Base-by-base conservation (phyloP, 2,329 filamentous ascomycete genomes). In the Pyrenophora graminea region DNA sequence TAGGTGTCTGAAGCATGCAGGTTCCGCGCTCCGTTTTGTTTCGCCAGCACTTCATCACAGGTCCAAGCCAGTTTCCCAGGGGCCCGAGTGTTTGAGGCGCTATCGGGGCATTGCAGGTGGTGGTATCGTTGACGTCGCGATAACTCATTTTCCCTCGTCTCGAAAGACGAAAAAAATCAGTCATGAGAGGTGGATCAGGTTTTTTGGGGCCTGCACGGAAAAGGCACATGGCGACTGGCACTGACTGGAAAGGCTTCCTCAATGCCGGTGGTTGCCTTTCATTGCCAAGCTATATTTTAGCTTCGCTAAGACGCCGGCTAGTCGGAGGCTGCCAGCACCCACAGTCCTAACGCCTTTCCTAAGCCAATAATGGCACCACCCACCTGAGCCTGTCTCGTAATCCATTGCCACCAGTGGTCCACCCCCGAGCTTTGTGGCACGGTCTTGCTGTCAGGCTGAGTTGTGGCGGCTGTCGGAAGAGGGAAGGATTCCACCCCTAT, bases 1-100 rank as follows among this genome's bases (percentile, higher is more conserved):
- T 60, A 51, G 57, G 48, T 45, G 59, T 62, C 49, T 61, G 59
- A 56, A 47, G 37, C 32, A 37, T 53, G 58, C 54, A 44, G 39
- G 31, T 34, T 43, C 44, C 45, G 18, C 38, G 39, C 46, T 50
- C 41, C 47, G 40, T 32, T 46, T 13, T 53, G 62, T 65, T 65
- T 65, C 61, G 58, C 42, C 54, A 55, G 25, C 36, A 49, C 42
- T 48, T 53, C 43, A 46, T 56, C 43, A 45, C 18, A 48, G 43
- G 44, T 7, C 13, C 27, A 33, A 17, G 34, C 30, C 31, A n/a
- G 21, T 30, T 6, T 15, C 21, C 17, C n/a, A 6, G n/a, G 31
- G 40, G 41, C 32, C 32, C 25, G 23, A 18, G 32, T 48, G 45
- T 45, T 23, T 32, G 36, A 42, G 45, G 30, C 25, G 3, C 43